Base-by-base conservation (phyloP, 2,329 filamentous ascomycete species). In the Rhytidhysteron rufulum region DNA sequence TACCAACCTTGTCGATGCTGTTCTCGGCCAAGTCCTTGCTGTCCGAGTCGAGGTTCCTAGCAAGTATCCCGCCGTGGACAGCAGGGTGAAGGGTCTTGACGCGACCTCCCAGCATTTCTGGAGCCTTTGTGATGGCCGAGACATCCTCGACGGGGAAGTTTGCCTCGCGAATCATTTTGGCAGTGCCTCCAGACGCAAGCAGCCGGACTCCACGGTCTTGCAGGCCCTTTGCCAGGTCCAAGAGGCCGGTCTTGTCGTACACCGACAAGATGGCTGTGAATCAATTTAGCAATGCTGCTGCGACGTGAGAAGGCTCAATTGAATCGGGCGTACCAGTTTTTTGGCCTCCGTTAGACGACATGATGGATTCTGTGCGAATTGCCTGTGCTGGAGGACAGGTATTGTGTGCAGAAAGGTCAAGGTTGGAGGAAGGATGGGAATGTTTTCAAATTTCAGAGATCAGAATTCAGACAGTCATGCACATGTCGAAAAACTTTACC, bases 61-160 rank as follows among this genome's bases (percentile, higher is more conserved):
- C 93, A 47, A 98, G 84, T 56, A 98, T 97, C 51, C 86, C 86
- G 49, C 84, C 74, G 50, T 78, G 74, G 44, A 95, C 90, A 42
- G 91, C 90, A 31, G 93, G 91, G 71, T 97, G 91, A 34, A 97
- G 85, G 41, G 93, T 97, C 84, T 98, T 97, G 69, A 89, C 86
- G 59, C 86, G 78, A 51, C 89, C 89, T 53, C 83, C 86, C 36
- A 97, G 83, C 88, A 98, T 97, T 74, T 98, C 93, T 41, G 93
- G 93, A 10, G 93, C 90, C 46, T 75, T 75, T 30, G 93, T 98
- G 70, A 98, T 97, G 68, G 89, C 89, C 37, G 91, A 96, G 58
- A 98, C 87, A 73, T 98, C 93, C 86, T 97, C 90, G 48, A 98
- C 93, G 33, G 87, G 82, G 69, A 98, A 94, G 34, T 89, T 89